phyloP scores from a whole-genome alignment of 129 eudicot genomes.

The Cynara cardunculus region DNA sequence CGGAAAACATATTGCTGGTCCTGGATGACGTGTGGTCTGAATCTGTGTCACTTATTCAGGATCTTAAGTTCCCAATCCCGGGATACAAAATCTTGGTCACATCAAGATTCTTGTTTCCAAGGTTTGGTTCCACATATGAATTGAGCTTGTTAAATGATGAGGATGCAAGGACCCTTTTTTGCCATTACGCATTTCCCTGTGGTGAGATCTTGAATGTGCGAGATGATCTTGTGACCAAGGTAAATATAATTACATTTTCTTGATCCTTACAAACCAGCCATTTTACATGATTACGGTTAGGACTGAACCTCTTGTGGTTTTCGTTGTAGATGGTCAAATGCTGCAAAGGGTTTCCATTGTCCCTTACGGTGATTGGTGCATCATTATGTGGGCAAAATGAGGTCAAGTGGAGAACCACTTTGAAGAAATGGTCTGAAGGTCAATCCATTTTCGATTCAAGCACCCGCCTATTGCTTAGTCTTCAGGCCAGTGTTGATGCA shows the following conservation, averaged over 20 bases:
- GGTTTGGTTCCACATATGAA: slow-evolving; percentile 17
- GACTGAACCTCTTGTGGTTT: neutral
- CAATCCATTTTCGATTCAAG: slow-evolving; percentile 35
- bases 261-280: neutral
- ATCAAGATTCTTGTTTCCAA: slow-evolving; percentile 37
- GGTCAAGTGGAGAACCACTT: slow-evolving; percentile 29
- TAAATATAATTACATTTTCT: neutral
- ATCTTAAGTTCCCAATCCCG: slow-evolving; percentile 2
- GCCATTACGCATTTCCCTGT: slow-evolving; percentile 33
- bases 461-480: slow-evolving; percentile 27
- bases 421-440: slow-evolving; percentile 41
- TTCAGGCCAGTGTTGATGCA: slow-evolving; percentile 33
- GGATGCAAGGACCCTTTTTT: slow-evolving; percentile 40
- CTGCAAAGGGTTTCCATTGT: slow-evolving; percentile 59
- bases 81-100: slow-evolving; percentile 40
- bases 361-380: slow-evolving; percentile 48
- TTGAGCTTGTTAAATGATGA: slow-evolving; percentile 32
- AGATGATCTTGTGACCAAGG: slow-evolving; percentile 41
- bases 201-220: slow-evolving; percentile 17
- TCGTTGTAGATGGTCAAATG: slow-evolving; percentile 37
- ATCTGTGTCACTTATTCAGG: slow-evolving; percentile 11
- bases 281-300: neutral
- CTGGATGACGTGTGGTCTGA: slow-evolving; percentile 36
- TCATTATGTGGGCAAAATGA: slow-evolving; percentile 35
- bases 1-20: slow-evolving; percentile 23